Conservation (phyloP, 163 green algal genomes). For the Smithsoniella earleae region DNA sequence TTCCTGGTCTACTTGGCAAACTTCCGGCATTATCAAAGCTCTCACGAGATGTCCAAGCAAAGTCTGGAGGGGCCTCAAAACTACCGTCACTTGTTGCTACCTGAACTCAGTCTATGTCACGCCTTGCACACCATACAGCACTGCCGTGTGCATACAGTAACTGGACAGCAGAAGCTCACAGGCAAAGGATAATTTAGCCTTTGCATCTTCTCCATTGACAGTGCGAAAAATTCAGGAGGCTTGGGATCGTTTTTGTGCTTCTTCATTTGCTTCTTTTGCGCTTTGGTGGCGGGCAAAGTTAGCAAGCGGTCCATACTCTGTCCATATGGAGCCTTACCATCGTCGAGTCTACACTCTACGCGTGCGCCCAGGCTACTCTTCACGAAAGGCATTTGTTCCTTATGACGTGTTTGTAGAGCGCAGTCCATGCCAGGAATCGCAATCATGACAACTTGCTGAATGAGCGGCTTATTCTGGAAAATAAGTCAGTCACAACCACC, state of each 20-base stretch:
- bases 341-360: background rate
- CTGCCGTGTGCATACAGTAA: too few relatives aligned
- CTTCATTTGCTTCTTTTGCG: background rate
- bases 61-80: too few relatives aligned
- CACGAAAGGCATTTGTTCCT: background rate
- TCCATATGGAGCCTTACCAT: background rate
- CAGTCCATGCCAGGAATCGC: background rate
- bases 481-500: too few relatives aligned
- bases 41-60: background rate
- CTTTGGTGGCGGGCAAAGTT: background rate
- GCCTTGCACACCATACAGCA: too few relatives aligned
- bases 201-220: constrained; percentile 1
- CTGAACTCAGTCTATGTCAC: too few relatives aligned
- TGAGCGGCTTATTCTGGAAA: constrained; percentile 1
- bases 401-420: background rate
- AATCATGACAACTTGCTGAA: background rate
- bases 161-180: too few relatives aligned
- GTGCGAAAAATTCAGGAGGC: background rate
- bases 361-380: background rate
- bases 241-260: background rate
- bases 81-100: too few relatives aligned
- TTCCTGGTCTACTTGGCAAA: too few relatives aligned
- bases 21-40: background rate
- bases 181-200: background rate
- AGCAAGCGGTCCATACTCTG: background rate